Evolutionary conservation across 1,284 basidiomycete genomes (phyloP).

Genomic region (Mycena citricolor): DNA sequence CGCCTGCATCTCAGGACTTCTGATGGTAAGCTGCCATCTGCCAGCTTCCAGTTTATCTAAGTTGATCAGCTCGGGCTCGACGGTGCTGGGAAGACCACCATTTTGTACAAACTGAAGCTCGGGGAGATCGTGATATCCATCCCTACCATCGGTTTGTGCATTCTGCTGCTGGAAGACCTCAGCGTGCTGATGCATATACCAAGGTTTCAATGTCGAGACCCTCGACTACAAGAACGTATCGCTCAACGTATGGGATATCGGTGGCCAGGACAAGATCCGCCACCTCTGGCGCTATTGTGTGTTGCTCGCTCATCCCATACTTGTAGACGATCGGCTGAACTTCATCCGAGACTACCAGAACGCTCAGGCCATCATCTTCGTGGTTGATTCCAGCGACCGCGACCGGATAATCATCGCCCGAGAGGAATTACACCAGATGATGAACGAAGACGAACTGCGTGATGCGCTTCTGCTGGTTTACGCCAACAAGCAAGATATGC

Average conservation of each 20-base stretch:
- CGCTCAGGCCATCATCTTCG: constrained; percentile 98
- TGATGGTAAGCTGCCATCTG: too few species aligned
- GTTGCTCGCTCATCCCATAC: too few species aligned
- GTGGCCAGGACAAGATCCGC: constrained; percentile 97
- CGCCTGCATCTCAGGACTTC: too few species aligned
- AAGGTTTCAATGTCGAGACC: constrained; percentile 98
- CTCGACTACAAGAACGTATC: constrained; percentile 99
- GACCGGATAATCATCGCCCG: constrained; percentile 96
- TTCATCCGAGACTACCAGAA: constrained; percentile 97
- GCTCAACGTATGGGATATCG: constrained; percentile 99
- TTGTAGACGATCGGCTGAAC: too few species aligned
- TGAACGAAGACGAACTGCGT: constrained; percentile 97
- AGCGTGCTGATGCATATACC: constrained; percentile 7
- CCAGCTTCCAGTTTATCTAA: too few species aligned
- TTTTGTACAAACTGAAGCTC: constrained; percentile 98
- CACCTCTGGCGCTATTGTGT: constrained; percentile 98
- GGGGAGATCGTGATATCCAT: constrained; percentile 98
- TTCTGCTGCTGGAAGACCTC: constrained; percentile 7
- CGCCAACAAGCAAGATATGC: constrained; percentile 98
- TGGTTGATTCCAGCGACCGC: constrained; percentile 86
- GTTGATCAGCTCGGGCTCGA: constrained; percentile 94
- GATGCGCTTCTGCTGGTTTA: constrained; percentile 95
- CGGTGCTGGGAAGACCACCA: constrained; percentile 96
- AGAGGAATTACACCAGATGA: constrained; percentile 92
- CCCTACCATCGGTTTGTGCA: constrained; percentile 75